Percentiles rank a stretch among this genome's conserved stretches.
phyloP scores from a whole-genome alignment of 2,329 filamentous ascomycete genomes.

The Clarireedia monteithiana region DNA sequence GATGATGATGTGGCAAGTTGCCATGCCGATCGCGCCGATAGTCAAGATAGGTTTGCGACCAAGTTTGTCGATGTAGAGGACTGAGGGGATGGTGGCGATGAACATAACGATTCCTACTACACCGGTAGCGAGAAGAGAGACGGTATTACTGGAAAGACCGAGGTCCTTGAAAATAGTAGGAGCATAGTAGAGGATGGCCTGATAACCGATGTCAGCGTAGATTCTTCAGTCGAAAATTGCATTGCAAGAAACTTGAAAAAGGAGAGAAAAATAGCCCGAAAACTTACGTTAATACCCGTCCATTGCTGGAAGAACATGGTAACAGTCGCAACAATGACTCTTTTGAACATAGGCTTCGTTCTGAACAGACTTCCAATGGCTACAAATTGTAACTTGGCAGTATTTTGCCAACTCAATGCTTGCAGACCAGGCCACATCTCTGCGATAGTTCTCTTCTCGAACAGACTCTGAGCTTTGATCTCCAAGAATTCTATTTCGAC shows the following conservation, averaged over 20 bases:
- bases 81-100: slow-evolving; percentile 56
- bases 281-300: slow-evolving; percentile 36
- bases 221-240: background rate
- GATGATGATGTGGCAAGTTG: slow-evolving; percentile 35
- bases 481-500: slow-evolving; percentile 74
- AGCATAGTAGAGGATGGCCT: slow-evolving; percentile 34
- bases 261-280: background rate
- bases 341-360: slow-evolving; percentile 57
- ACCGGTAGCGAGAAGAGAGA: slow-evolving; percentile 58
- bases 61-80: slow-evolving; percentile 57
- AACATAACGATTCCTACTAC: slow-evolving; percentile 68
- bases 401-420: slow-evolving; percentile 52
- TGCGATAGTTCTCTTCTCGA: slow-evolving; percentile 64
- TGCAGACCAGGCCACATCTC: slow-evolving; percentile 60
- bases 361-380: slow-evolving; percentile 58
- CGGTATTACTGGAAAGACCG: slow-evolving; percentile 37
- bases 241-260: background rate
- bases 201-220: background rate
- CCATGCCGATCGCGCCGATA: slow-evolving; percentile 60
- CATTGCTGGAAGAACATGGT: slow-evolving; percentile 55
- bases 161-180: slow-evolving; percentile 40
- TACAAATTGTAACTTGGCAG: slow-evolving; percentile 62
- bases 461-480: slow-evolving; percentile 70
- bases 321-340: slow-evolving; percentile 54
- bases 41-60: slow-evolving; percentile 56